A percentile compares a stretch with the other conserved stretches of the same genome.
Evolutionary conservation across 345 rosid genomes (phyloP).

Genomic region (Acer saccharum): DNA sequence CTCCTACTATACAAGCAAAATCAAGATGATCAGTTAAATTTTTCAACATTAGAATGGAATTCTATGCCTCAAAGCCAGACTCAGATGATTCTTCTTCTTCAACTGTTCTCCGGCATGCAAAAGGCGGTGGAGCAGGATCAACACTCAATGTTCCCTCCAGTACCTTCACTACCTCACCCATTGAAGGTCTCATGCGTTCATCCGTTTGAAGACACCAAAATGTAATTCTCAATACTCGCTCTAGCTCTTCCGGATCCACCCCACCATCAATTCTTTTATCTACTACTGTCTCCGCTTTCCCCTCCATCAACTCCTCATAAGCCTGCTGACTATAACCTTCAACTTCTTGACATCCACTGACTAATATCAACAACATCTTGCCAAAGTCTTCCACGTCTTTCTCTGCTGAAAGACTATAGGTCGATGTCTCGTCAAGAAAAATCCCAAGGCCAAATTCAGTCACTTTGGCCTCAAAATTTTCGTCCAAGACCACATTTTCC

Average conservation of each 20-base stretch:
- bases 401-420: conserved; percentile 43
- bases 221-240: conserved; percentile 60
- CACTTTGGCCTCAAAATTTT: conserved; percentile 63
- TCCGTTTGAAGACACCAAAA: conserved; percentile 83
- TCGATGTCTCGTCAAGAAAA: conserved; percentile 24
- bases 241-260: conserved; percentile 55
- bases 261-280: conserved; percentile 48
- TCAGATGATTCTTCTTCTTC: conserved; percentile 39
- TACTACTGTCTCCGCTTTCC: conserved; percentile 43
- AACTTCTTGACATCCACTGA: conserved; percentile 49
- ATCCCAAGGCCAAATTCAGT: conserved; percentile 58
- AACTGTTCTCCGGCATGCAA: conserved; percentile 28
- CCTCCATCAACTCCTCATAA: conserved; percentile 61
- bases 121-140: conserved; percentile 77
- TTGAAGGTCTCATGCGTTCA: conserved; percentile 69
- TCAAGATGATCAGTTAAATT: not conserved
- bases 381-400: conserved; percentile 81
- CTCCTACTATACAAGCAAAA: conserved; percentile 24
- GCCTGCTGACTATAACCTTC: conserved; percentile 43
- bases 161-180: conserved; percentile 81
- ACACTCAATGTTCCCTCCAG: conserved; percentile 73
- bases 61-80: conserved; percentile 34
- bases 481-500: conserved; percentile 63
- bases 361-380: conserved; percentile 45
- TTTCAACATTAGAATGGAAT: not conserved